These are phyloP conservation scores for Hemileia vastatrix DNA, from an alignment of 1,284 basidiomycete species.

Conservation along the genomic window DNA sequence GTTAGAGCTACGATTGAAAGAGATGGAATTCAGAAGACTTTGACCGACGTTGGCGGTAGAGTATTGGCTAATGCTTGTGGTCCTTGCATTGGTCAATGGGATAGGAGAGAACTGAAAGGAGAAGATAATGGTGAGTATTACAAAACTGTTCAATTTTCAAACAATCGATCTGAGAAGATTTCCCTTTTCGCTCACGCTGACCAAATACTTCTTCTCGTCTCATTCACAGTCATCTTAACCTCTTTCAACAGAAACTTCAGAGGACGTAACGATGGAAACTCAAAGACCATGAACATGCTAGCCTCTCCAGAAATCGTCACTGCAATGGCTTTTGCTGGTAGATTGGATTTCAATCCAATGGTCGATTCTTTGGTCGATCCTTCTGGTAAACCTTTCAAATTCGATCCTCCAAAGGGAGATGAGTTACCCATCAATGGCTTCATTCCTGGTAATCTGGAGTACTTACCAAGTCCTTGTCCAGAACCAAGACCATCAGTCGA, in stretches of 20 bases:
- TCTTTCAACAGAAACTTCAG: conserved; percentile 98
- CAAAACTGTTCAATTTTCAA: neutral
- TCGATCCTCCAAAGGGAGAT: conserved; percentile 70
- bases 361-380: conserved; percentile 68
- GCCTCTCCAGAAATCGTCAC: conserved; percentile 95
- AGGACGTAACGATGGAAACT: conserved; percentile 93
- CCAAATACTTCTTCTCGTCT: neutral
- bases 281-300: conserved; percentile 93
- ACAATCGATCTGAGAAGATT: neutral
- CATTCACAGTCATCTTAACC: conserved; percentile 88
- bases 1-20: conserved; percentile 96
- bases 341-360: conserved; percentile 86
- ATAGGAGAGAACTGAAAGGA: conserved; percentile 75
- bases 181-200: neutral
- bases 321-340: conserved; percentile 94
- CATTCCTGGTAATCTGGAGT: conserved; percentile 55
- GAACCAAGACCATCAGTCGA: conserved; percentile 63
- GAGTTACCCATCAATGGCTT: conserved; percentile 79
- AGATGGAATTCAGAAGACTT: conserved; percentile 68
- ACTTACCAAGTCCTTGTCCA: conserved; percentile 66
- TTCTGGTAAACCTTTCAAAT: conserved; percentile 69
- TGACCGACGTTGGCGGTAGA: conserved; percentile 76
- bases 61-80: conserved; percentile 96
- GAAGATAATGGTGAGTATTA: conserved; percentile 71
- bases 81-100: too few relatives aligned